Percentiles rank a stretch among this genome's conserved stretches.
These are phyloP conservation scores for Tricholoma flavovirens DNA, from an alignment of 768 basidiomycete genomes.

Conservation along the genomic window DNA sequence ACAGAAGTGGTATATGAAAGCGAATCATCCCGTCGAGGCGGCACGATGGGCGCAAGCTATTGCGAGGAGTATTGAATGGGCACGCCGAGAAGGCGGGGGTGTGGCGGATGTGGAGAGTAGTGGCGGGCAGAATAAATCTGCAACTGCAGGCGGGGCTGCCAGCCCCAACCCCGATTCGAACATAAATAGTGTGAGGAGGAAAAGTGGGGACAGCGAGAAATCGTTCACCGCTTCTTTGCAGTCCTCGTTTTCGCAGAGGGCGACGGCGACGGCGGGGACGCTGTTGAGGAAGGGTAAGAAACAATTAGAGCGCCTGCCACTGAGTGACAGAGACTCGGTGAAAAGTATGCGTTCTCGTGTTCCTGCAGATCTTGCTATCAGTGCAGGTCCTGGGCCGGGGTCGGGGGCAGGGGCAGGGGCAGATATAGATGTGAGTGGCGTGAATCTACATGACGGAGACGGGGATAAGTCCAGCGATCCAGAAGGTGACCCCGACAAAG, in stretches of 20 bases:
- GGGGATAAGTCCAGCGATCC: conserved; percentile 7
- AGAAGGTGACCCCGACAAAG: too few species aligned
- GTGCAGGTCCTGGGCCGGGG: neutral
- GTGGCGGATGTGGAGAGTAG: conserved; percentile 10
- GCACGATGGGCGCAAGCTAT: conserved; percentile 82
- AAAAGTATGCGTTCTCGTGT: conserved; percentile 1
- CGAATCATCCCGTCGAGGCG: conserved; percentile 86
- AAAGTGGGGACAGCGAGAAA: conserved; percentile 46
- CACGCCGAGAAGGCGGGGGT: conserved; percentile 32
- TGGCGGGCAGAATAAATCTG: neutral
- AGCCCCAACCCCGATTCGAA: neutral
- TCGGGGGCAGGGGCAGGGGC: neutral
- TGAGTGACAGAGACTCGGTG: conserved; percentile 7
- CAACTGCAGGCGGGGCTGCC: conserved; percentile 10
- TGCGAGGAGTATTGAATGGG: conserved; percentile 66
- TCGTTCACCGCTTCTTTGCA: conserved; percentile 26
- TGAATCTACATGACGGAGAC: conserved; percentile 11
- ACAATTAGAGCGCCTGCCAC: neutral
- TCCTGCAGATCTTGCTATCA: neutral
- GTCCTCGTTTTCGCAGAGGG: conserved; percentile 15
- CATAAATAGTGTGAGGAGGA: conserved; percentile 23
- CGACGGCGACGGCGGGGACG: conserved; percentile 4
- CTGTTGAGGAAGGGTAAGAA: conserved; percentile 6
- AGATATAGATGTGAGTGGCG: neutral
- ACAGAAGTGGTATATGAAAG: conserved; percentile 80